Evolutionary conservation across 2,329 filamentous ascomycete genomes (phyloP).

Genomic region (Neofusicoccum sp.): DNA sequence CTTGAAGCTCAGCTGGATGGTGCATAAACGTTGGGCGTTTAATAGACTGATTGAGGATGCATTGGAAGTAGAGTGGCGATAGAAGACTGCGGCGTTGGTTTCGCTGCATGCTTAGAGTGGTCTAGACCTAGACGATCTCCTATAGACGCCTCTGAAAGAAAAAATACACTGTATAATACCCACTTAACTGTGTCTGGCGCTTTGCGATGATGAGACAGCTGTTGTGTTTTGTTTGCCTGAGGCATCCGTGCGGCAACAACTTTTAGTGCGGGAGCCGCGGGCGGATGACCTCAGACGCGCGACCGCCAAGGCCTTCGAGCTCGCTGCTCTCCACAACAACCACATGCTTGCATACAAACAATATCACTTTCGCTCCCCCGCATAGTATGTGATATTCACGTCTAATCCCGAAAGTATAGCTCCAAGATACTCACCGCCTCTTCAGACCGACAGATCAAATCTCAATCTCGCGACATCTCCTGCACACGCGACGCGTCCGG

Average conservation of each 20-base stretch:
- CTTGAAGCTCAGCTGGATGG: conserved; percentile 61
- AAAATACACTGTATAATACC: not conserved
- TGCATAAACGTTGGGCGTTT: conserved; percentile 1
- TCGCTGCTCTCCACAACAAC: not conserved
- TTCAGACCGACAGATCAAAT: no score
- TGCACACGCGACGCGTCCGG: no score
- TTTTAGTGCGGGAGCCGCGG: not conserved
- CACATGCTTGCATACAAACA: not conserved
- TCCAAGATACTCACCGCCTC: no score
- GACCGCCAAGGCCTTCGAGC: not conserved
- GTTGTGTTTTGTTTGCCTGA: no score
- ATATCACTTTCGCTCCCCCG: not conserved
- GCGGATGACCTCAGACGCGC: not conserved
- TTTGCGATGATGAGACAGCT: not conserved
- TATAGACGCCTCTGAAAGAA: not conserved
- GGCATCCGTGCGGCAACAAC: not conserved
- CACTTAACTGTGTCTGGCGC: not conserved
- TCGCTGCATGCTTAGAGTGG: not conserved
- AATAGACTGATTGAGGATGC: not conserved
- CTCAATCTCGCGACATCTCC: no score
- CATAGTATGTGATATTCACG: no score
- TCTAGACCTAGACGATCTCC: conserved; percentile 2
- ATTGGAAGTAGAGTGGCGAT: not conserved
- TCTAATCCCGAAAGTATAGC: no score
- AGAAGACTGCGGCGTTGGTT: not conserved